A percentile compares a stretch with the other conserved stretches of the same genome.
Evolutionary conservation across 441 rosid species (phyloP).

Genomic region (Flueggea neowawraea): DNA sequence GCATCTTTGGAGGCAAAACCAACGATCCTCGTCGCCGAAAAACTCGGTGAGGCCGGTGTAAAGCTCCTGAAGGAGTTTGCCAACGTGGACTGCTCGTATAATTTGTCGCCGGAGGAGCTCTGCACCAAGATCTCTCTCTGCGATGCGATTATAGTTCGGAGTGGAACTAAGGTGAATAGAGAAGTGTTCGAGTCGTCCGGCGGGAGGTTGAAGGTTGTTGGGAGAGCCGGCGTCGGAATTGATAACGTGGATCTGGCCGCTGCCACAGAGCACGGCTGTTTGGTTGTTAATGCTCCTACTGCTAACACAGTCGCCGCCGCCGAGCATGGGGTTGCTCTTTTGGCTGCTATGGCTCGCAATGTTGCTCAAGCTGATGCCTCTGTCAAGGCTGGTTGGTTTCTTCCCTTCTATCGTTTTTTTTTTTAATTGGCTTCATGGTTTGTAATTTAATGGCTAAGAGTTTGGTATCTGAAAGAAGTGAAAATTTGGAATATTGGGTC

Average conservation of each 20-base stretch:
- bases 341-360: constrained; percentile 94
- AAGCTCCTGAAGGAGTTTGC: constrained; percentile 55
- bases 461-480: no score
- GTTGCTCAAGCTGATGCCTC: constrained; percentile 96
- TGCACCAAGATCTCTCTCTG: constrained; percentile 81
- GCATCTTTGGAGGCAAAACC: constrained; percentile 45
- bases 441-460: neutral
- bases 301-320: constrained; percentile 98
- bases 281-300: constrained; percentile 97
- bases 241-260: constrained; percentile 98
- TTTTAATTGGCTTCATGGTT: constrained; percentile 5
- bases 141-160: constrained; percentile 88
- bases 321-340: constrained; percentile 90
- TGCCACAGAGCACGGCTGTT: constrained; percentile 93
- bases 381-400: constrained; percentile 68
- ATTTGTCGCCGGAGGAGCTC: constrained; percentile 78
- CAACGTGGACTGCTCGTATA: constrained; percentile 77
- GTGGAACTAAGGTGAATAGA: constrained; percentile 87
- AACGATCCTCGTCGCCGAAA: constrained; percentile 81
- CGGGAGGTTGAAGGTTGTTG: constrained; percentile 92
- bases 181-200: constrained; percentile 84
- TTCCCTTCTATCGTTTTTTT: neutral
- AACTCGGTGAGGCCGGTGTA: constrained; percentile 89
- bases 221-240: constrained; percentile 97
- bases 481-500: no score